phyloP scores from a whole-genome alignment of 176 grass and related monocot genomes.

The Metroxylon sagu region DNA sequence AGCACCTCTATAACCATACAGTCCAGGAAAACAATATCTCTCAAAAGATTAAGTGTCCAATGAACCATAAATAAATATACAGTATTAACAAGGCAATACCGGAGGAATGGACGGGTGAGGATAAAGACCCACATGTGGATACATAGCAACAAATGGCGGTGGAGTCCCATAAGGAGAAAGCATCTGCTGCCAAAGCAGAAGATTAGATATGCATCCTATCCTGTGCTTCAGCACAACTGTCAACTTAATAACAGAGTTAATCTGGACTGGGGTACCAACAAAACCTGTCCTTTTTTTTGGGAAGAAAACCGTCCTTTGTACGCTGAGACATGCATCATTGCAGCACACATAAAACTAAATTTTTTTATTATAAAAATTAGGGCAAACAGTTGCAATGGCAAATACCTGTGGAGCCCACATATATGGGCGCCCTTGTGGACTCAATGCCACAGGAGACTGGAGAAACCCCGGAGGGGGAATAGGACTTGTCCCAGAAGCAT shows the following conservation, averaged over 20 bases:
- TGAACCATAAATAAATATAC: too few relatives aligned
- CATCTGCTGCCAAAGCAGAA: slow-evolving; percentile 36
- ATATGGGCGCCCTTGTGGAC: slow-evolving; percentile 44
- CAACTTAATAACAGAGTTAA: too few relatives aligned
- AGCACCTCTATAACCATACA: too few relatives aligned
- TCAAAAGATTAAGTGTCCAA: too few relatives aligned
- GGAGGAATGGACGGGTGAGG: slow-evolving; percentile 37
- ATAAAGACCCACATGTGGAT: slow-evolving; percentile 50
- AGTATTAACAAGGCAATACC: slow-evolving; percentile 10
- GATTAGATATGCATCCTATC: not conserved
- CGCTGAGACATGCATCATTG: too few relatives aligned
- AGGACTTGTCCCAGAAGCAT: slow-evolving; percentile 34
- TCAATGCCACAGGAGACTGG: slow-evolving; percentile 35
- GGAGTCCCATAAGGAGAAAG: slow-evolving; percentile 46
- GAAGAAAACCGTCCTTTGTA: too few relatives aligned
- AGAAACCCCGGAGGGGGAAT: slow-evolving; percentile 42
- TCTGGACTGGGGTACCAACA: too few relatives aligned
- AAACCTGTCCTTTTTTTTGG: too few relatives aligned
- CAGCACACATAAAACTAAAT: not conserved
- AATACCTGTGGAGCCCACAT: slow-evolving; percentile 58
- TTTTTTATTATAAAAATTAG: slow-evolving; percentile 15
- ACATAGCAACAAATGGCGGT: slow-evolving; percentile 45
- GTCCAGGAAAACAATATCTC: too few relatives aligned
- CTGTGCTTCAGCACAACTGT: too few relatives aligned
- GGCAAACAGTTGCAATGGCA: not conserved